A percentile compares a stretch with the other conserved stretches of the same genome.
phyloP scores from a whole-genome alignment of 345 rosid species.

The Carallia brachiata region DNA sequence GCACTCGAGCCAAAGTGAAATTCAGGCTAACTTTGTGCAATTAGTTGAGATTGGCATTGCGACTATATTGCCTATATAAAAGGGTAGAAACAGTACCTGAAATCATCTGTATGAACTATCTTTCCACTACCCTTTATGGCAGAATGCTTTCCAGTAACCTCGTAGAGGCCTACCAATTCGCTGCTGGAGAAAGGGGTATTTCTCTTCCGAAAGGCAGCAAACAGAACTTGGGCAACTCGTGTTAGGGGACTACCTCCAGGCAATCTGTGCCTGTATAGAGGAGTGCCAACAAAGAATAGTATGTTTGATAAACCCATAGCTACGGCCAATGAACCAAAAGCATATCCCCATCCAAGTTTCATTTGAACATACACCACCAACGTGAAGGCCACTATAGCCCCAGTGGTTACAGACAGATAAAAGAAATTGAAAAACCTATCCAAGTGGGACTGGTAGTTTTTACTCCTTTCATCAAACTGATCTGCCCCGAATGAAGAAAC shows the following conservation, averaged over 20 bases:
- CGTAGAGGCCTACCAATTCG: slow-evolving; percentile 71
- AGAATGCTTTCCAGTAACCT: slow-evolving; percentile 70
- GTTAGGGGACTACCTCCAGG: slow-evolving; percentile 98
- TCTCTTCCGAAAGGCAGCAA: slow-evolving; percentile 69
- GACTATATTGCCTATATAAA: neutral
- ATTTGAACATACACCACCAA: slow-evolving; percentile 84
- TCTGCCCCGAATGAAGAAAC: slow-evolving; percentile 97
- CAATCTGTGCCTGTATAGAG: slow-evolving; percentile 82
- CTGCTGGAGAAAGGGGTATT: slow-evolving; percentile 59
- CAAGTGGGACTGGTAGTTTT: slow-evolving; percentile 66
- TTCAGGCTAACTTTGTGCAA: too few relatives aligned
- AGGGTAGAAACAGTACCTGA: slow-evolving; percentile 40
- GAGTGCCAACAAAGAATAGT: slow-evolving; percentile 79
- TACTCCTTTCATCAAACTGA: slow-evolving; percentile 83
- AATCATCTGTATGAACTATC: slow-evolving; percentile 62
- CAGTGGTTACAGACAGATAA: slow-evolving; percentile 75
- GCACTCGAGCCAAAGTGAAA: neutral
- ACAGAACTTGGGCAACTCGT: slow-evolving; percentile 82
- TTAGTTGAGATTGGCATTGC: neutral
- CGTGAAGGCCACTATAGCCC: slow-evolving; percentile 87
- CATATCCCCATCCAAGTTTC: slow-evolving; percentile 77
- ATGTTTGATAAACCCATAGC: slow-evolving; percentile 86
- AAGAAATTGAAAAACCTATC: slow-evolving; percentile 97
- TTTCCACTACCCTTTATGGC: slow-evolving; percentile 80
- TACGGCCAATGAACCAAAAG: slow-evolving; percentile 79